phyloP scores from a whole-genome alignment of 2,329 filamentous ascomycete species.

The Penicillium sp. region DNA sequence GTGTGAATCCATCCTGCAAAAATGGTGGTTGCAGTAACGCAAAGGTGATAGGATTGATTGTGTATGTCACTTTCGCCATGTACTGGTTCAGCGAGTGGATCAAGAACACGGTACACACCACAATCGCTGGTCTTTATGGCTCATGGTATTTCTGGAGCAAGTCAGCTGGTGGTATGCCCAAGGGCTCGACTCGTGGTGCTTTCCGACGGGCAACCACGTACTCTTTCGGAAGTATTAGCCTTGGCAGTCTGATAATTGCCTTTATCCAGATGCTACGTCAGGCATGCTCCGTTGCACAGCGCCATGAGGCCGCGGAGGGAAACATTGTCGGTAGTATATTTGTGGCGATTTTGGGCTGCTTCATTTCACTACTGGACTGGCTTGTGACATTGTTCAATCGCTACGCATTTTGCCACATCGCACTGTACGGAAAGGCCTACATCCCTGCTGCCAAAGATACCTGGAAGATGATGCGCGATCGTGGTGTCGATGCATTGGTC shows the following conservation, averaged over 20 bases:
- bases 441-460: constrained; percentile 85
- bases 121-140: constrained; percentile 85
- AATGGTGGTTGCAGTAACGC: constrained; percentile 69
- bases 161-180: constrained; percentile 68
- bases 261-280: constrained; percentile 86
- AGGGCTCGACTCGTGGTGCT: constrained; percentile 79
- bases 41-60: constrained; percentile 81
- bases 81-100: constrained; percentile 95
- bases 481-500: constrained; percentile 85
- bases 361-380: constrained; percentile 82
- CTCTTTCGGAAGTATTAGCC: constrained; percentile 86
- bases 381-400: constrained; percentile 86
- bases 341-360: constrained; percentile 76
- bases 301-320: constrained; percentile 66
- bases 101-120: constrained; percentile 90
- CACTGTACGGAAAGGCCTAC: constrained; percentile 88
- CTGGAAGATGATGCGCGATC: constrained; percentile 88
- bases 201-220: constrained; percentile 82
- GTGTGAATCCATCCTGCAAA: constrained; percentile 58
- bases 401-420: constrained; percentile 91
- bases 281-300: constrained; percentile 76
- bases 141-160: constrained; percentile 85
- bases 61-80: constrained; percentile 86
- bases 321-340: constrained; percentile 69
- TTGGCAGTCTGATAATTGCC: constrained; percentile 84